These are phyloP conservation scores for Ophidiomyces ophidiicola DNA, from an alignment of 2,329 filamentous ascomycete species.

Conservation along the genomic window DNA sequence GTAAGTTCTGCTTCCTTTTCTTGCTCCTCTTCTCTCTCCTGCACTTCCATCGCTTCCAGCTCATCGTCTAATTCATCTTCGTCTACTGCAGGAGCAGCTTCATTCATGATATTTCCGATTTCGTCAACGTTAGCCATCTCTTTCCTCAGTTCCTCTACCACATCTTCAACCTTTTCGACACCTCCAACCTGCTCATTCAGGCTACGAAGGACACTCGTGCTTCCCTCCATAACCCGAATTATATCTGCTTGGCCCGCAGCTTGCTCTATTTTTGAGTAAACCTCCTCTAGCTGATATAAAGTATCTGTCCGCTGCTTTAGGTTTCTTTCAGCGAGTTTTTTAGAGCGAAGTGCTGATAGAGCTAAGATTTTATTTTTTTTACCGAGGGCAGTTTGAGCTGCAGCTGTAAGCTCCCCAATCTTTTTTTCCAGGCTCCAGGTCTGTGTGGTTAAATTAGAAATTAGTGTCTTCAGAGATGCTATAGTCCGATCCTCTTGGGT, in stretches of 20 bases:
- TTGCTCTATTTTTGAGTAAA: constrained; percentile 71
- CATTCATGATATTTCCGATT: constrained; percentile 62
- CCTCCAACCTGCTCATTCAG: constrained; percentile 71
- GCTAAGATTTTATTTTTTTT: constrained; percentile 64
- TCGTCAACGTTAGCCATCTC: constrained; percentile 77
- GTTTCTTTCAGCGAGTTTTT: constrained; percentile 66
- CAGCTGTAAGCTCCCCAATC: constrained; percentile 38
- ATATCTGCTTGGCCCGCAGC: constrained; percentile 75
- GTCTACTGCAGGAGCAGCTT: constrained; percentile 50
- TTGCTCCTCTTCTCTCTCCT: constrained; percentile 39
- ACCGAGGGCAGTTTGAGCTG: constrained; percentile 58
- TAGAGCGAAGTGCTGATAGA: constrained; percentile 64
- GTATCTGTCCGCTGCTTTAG: constrained; percentile 60
- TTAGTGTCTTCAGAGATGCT: constrained; percentile 64
- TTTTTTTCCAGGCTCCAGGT: constrained; percentile 51
- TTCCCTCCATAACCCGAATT: constrained; percentile 69
- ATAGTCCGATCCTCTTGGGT: constrained; percentile 70
- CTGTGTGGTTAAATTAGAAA: constrained; percentile 53
- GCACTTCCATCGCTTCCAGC: constrained; percentile 60
- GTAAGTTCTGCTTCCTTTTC: constrained; percentile 41
- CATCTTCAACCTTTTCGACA: constrained; percentile 58
- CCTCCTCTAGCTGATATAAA: constrained; percentile 68
- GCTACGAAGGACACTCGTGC: constrained; percentile 56
- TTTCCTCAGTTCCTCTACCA: constrained; percentile 62
- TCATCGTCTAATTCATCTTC: constrained; percentile 81